A percentile compares a stretch with the other conserved stretches of the same genome.
Evolutionary conservation across 176 grass and related monocot genomes (phyloP).

Genomic region (Ensete glaucum): DNA sequence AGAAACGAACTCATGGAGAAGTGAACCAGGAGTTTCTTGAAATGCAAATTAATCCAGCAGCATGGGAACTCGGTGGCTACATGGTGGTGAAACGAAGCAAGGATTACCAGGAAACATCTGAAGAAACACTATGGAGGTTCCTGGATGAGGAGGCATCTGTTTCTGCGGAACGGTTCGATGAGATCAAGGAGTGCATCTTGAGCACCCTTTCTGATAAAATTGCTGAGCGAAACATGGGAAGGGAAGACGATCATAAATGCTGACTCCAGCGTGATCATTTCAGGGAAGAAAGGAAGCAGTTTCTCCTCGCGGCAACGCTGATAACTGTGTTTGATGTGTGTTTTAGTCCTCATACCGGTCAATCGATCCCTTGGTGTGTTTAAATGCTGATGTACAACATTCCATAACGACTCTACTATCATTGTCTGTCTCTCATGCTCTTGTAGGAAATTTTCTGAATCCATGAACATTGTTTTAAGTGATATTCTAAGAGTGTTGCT

Average conservation of each 20-base stretch:
- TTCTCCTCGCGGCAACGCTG: not conserved
- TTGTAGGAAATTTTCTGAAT: not conserved
- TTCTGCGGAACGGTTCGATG: not conserved
- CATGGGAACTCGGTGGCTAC: conserved; percentile 24
- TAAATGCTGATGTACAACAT: no score
- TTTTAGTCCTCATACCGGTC: not conserved
- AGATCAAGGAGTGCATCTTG: conserved; percentile 3
- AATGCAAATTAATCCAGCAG: conserved; percentile 19
- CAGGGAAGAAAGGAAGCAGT: not conserved
- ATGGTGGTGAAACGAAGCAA: conserved; percentile 12
- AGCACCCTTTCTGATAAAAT: not conserved
- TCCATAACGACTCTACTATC: no score
- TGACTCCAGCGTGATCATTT: not conserved
- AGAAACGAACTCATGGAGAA: conserved; percentile 5
- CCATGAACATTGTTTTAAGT: not conserved
- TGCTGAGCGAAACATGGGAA: not conserved
- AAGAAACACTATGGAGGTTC: conserved; percentile 10
- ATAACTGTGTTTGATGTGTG: not conserved
- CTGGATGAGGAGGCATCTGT: not conserved
- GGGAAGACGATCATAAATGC: not conserved
- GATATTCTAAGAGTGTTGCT: not conserved
- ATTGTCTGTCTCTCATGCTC: not conserved
- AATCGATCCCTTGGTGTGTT: not conserved
- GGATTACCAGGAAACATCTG: conserved; percentile 16
- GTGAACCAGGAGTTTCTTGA: conserved; percentile 16